These are phyloP conservation scores for Claviceps sp. DNA, from an alignment of 2,329 filamentous ascomycete species.

Conservation along the genomic window DNA sequence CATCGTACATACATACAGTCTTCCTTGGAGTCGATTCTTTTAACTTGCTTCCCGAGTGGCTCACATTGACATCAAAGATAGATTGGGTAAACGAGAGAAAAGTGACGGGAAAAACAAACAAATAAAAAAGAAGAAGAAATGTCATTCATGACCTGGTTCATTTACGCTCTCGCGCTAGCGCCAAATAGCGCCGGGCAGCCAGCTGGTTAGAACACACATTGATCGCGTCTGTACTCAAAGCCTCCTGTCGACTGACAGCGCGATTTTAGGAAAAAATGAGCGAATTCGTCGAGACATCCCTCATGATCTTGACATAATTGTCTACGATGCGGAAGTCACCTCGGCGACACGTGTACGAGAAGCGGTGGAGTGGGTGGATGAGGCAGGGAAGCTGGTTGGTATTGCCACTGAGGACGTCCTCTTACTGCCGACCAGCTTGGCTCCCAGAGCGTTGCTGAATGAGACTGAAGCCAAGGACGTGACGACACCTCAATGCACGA, in stretches of 20 bases:
- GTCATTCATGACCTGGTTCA: background rate
- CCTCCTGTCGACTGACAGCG: background rate
- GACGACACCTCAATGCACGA: slow-evolving; percentile 3
- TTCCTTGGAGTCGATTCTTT: background rate
- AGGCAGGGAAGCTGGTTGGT: slow-evolving; percentile 36
- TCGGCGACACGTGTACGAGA: slow-evolving; percentile 29
- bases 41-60: background rate
- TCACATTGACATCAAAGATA: background rate
- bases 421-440: slow-evolving; percentile 7
- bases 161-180: background rate
- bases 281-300: background rate
- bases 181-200: background rate
- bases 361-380: slow-evolving; percentile 47
- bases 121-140: background rate
- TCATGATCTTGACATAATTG: slow-evolving; percentile 14
- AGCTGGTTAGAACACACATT: background rate
- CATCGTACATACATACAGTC: background rate
- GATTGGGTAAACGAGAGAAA: background rate
- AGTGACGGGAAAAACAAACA: background rate
- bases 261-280: background rate
- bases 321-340: slow-evolving; percentile 23
- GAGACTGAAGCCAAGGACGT: background rate
- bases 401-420: slow-evolving; percentile 26
- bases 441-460: background rate
- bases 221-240: background rate